These are phyloP conservation scores for Cardamine resedifolia DNA, from an alignment of 345 rosid species.

Conservation along the genomic window DNA sequence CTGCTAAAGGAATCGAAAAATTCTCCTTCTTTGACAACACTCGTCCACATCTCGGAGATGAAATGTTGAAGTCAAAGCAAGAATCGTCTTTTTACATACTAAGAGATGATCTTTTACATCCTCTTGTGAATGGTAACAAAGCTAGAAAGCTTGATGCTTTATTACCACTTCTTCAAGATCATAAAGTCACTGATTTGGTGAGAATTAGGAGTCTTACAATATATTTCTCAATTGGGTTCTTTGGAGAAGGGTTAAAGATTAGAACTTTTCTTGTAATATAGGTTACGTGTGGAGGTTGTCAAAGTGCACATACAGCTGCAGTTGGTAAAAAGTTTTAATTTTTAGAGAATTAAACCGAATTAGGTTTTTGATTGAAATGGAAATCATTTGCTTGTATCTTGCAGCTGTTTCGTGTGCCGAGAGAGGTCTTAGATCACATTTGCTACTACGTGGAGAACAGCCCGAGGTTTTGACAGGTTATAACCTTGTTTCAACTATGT, in stretches of 20 bases:
- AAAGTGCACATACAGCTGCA: slow-evolving; percentile 89
- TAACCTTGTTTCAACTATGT: slow-evolving; percentile 68
- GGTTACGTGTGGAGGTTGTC: slow-evolving; percentile 98
- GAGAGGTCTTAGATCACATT: slow-evolving; percentile 78
- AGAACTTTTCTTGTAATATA: slow-evolving; percentile 35
- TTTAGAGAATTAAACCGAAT: neutral
- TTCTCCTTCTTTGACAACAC: slow-evolving; percentile 43
- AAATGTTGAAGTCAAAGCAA: slow-evolving; percentile 24
- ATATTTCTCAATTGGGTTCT: neutral
- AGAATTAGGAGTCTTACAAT: slow-evolving; percentile 25
- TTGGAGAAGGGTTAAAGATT: neutral
- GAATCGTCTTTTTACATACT: slow-evolving; percentile 60
- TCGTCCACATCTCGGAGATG: slow-evolving; percentile 47
- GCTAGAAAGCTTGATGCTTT: slow-evolving; percentile 87
- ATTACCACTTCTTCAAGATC: slow-evolving; percentile 64
- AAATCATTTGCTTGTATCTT: slow-evolving; percentile 25
- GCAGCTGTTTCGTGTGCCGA: slow-evolving; percentile 92
- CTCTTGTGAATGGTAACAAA: slow-evolving; percentile 86
- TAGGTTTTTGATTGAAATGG: neutral
- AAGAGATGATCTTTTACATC: slow-evolving; percentile 91
- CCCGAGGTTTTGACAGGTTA: slow-evolving; percentile 81
- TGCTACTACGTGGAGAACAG: slow-evolving; percentile 85
- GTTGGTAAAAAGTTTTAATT: slow-evolving; percentile 53
- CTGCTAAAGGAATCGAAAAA: slow-evolving; percentile 25
- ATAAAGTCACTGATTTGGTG: slow-evolving; percentile 79